Percentiles rank a stretch among this genome's conserved stretches.
Evolutionary conservation across 2,329 filamentous ascomycete species (phyloP).

Genomic region (Pyricularia grisea): DNA sequence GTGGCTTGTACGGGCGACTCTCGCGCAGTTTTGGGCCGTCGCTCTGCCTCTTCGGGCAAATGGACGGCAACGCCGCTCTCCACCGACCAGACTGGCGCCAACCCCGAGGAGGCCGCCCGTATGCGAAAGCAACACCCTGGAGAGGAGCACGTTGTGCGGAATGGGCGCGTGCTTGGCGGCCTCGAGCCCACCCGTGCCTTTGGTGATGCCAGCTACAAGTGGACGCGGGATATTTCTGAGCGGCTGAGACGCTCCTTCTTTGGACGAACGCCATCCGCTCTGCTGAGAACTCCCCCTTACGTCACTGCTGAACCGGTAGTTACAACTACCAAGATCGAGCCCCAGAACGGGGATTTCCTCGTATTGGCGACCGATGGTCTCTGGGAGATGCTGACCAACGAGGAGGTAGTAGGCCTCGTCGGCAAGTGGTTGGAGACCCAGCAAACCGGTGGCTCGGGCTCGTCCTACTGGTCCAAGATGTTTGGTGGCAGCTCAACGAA

Average conservation of each 20-base stretch:
- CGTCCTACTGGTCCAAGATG: conserved; percentile 57
- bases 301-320: conserved; percentile 94
- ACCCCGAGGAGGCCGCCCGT: conserved; percentile 72
- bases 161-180: conserved; percentile 84
- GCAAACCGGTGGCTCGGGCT: conserved; percentile 30
- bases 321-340: conserved; percentile 85
- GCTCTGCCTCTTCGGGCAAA: conserved; percentile 62
- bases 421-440: conserved; percentile 94
- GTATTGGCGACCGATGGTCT: conserved; percentile 94
- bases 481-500: conserved; percentile 39
- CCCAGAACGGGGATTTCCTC: conserved; percentile 85
- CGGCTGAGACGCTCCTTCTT: conserved; percentile 82
- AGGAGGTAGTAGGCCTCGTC: conserved; percentile 93
- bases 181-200: conserved; percentile 91
- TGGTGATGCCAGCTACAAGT: conserved; percentile 95
- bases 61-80: conserved; percentile 89
- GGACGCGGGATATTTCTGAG: conserved; percentile 76
- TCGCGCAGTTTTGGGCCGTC: conserved; percentile 82
- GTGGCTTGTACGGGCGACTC: conserved; percentile 95
- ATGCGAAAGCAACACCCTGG: conserved; percentile 81
- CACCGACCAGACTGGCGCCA: conserved; percentile 88
- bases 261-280: conserved; percentile 64
- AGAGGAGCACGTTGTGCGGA: conserved; percentile 77
- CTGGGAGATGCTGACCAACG: conserved; percentile 99
- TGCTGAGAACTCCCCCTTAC: conserved; percentile 87